Base-by-base conservation (phyloP, 2,329 filamentous ascomycete species). In the Cladorrhinum sp. region DNA sequence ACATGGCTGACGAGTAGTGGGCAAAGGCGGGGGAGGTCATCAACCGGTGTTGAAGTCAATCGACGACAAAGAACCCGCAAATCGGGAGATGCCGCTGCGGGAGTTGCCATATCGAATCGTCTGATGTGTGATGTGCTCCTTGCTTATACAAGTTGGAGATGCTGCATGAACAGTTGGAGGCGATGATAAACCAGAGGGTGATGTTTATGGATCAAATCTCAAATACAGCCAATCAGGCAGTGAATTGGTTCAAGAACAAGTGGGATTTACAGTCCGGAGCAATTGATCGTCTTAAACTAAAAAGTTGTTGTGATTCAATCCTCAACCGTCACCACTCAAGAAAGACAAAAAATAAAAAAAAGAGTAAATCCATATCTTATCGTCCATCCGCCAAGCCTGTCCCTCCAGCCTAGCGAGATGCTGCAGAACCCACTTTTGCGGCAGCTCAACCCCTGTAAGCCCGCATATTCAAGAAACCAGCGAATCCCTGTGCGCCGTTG, bases 1-100 rank as follows among this genome's bases (percentile, higher is more conserved):
- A 87, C 75, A 73, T 86, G 81, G 68, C 77, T 79, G 60, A 84
- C 84, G 64, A 97, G 84, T 62, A 85, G 84, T 29, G 90, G 87
- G 61, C 90, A 83, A 54, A 92, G 81, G 57, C 84, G 82, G 59
- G 91, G 91, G 4, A 97, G 85, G 65, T 93, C 86, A 51, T 85
- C 78, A n/a, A 85, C 80, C 0, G 90, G 81, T 10, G 89, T 88
- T 1, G 89, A 87, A 1, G 87, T 87, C 66, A 97, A 79, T 65
- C 86, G 85, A 62, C 86, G 84, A 68, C 85, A 90, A 50, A 92
- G 77, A 54, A 87, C 82, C 62, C 83, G 80, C 16, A 91, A 78
- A 67, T 88, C 85, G 45, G 85, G 77, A 5, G 80, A 81, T 32
- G 77, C 61, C 20, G 77, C 60, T 27, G 65, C 58, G 3, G 36